Base-by-base conservation (phyloP, 2,329 filamentous ascomycete genomes). In the Paracoccidioides brasiliensis region DNA sequence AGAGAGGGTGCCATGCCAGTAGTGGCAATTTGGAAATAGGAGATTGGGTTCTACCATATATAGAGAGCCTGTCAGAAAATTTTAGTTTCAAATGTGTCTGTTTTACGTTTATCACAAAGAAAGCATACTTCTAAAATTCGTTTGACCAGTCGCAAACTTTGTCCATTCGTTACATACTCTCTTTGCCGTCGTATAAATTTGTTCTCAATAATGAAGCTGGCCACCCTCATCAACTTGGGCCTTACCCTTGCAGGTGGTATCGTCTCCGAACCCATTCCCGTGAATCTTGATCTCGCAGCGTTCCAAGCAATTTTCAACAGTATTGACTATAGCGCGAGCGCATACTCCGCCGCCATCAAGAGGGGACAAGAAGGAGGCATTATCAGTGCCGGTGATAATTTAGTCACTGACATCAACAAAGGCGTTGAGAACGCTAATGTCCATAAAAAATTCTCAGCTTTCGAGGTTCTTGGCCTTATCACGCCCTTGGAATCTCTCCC, bases 381-480 rank as follows among this genome's bases (percentile, higher is more conserved):
- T 30, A 57, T 68, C 48, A 41, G 61, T 33, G 66, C 66, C 54
- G 60, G 61, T 4, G 54, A 60, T 14, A 57, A 60, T 33, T 52
- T 69, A 55, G 55, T 67, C 52, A 53, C 51, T 43, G 55, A 56
- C 55, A 67, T 68, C 61, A 62, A 61, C 54, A 35, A 49, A 35
- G 68, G 67, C 55, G 61, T 62, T 59, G 51, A 53, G 15, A 57
- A 58, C 44, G 64, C 68, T 55, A 58, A 64, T 35, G 55, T 35
- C 55, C 55, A 63, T 52, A 28, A 42, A 6, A 50, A 59, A 4
- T 62, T 70, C 53, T 58, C 55, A 61, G 52, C 55, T 57, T 57
- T 40, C 10, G 67, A 68, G 45, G 66, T 67, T 35, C 59, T 68
- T 30, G 48, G 52, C 33, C 64, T 70, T 28, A 62, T 62, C 41